Evolutionary conservation across 192 early-diverging fungal species (phyloP).

Genomic region (Podila minutissima): DNA sequence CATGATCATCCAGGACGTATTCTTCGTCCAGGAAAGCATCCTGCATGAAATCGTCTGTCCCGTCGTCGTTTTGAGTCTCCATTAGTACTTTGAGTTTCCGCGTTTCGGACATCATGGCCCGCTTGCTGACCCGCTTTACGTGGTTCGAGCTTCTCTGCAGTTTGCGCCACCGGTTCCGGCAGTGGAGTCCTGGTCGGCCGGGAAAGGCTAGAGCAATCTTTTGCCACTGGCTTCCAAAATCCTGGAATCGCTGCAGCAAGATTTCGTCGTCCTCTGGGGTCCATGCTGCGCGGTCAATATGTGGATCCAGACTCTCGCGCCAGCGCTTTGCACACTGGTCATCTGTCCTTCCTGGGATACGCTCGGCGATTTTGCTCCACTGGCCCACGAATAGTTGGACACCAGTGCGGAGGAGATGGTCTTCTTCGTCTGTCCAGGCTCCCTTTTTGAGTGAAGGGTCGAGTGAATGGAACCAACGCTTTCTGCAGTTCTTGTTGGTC

Average conservation of each 20-base stretch:
- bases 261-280: conserved; percentile 71
- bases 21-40: conserved; percentile 35
- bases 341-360: conserved; percentile 82
- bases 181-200: conserved; percentile 79
- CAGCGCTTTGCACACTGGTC: conserved; percentile 93
- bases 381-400: conserved; percentile 75
- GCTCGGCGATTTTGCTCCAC: conserved; percentile 86
- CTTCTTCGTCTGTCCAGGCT: conserved; percentile 85
- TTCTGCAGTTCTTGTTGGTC: conserved; percentile 86
- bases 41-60: conserved; percentile 23
- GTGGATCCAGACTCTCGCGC: conserved; percentile 87
- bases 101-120: conserved; percentile 17
- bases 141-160: conserved; percentile 66
- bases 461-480: conserved; percentile 84
- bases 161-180: conserved; percentile 84
- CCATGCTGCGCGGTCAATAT: conserved; percentile 79
- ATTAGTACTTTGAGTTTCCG: not conserved
- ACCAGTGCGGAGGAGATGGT: conserved; percentile 73
- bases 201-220: conserved; percentile 79
- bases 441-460: conserved; percentile 80
- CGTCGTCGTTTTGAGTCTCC: conserved; percentile 24
- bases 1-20: conserved; percentile 14
- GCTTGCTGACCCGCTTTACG: conserved; percentile 35
- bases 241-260: conserved; percentile 67
- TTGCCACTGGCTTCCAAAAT: conserved; percentile 83